A percentile compares a stretch with the other conserved stretches of the same genome.
These are phyloP conservation scores for Plasmodium adleri DNA, from an alignment of 169 alveolate species.

Conservation along the genomic window DNA sequence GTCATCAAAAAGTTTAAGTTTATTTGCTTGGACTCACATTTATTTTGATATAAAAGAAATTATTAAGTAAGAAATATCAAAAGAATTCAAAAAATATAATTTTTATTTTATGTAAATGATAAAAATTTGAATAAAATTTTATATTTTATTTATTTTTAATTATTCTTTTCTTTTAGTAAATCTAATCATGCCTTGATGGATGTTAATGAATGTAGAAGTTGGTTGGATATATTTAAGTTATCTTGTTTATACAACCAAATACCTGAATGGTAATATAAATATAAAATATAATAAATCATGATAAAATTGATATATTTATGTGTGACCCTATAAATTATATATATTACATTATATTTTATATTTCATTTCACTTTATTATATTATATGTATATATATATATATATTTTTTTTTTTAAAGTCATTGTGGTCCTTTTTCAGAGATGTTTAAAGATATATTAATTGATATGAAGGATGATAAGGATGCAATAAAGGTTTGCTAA, in stretches of 20 bases:
- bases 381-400: not conserved
- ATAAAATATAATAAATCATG: not conserved
- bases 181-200: constrained; percentile 44
- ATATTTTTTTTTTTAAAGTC: constrained; percentile 10
- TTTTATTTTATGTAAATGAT: not conserved
- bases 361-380: too few species aligned
- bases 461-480: constrained; percentile 45
- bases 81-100: not conserved
- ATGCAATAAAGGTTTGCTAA: constrained; percentile 25
- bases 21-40: constrained; percentile 71
- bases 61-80: constrained; percentile 27
- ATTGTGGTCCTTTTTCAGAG: constrained; percentile 62
- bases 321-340: not conserved
- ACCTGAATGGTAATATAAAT: constrained; percentile 50
- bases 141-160: not conserved
- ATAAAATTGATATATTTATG: not conserved
- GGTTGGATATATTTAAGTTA: constrained; percentile 70
- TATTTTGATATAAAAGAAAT: constrained; percentile 65
- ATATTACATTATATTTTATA: too few species aligned
- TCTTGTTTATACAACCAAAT: constrained; percentile 71
- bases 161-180: constrained; percentile 26
- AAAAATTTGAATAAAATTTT: not conserved
- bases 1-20: constrained; percentile 72
- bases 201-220: constrained; percentile 48
- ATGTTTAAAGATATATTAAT: constrained; percentile 40